Evolutionary conservation across 1,284 basidiomycete species (phyloP), one percentile per base, ranked within the genome.

Genomic region (Heterobasidion irregulare): DNA sequence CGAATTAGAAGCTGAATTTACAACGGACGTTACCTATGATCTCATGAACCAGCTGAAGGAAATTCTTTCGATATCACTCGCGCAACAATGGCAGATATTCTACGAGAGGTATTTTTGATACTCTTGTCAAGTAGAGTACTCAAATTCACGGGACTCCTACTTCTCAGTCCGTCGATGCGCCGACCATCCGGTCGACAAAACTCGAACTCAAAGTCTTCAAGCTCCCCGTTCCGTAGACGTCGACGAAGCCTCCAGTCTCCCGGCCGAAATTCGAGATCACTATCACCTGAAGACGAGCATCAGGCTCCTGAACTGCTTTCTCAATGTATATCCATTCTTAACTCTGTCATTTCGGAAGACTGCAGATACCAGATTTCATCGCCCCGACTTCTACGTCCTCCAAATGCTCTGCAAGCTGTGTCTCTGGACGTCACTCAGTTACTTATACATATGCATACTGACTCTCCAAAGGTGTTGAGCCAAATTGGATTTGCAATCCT

Each of bases 281-380:
- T 75, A n/a, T 84, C 84, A 10, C 70, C 75, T 18, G 65, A 62
- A 9, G 64, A 65, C 26, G 64, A 62, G 44, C 55, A 68, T 38
- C 72, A 69, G 54, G 70, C 75, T 32, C 74, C 79, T 10, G 75
- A 80, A 53, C 70, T 86, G 34, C 70, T 86, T 36, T 71, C 77
- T 1, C 72, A 77, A 53, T 86, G 83, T 63, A 76, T 89, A n/a
- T 75, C 76, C 13, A 66, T 84, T 43, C 72, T 89, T 10, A 71
- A 76, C 2, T 86, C 86, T 2, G 69, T 89, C 12, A 72, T 88
- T 18, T 66, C 71, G 4, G 83, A 88, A 57, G 86, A 89, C 62
- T 87, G 85, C 65, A 82, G 85, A 2, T 87, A 78, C 66, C 77
- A 77, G 59, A 74, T 78, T 4, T 67, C 75, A 12, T 72, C 70